Evolutionary conservation across 2,329 filamentous ascomycete genomes (phyloP), one percentile per base, ranked within the genome.

Genomic region (Penicillium sp.): DNA sequence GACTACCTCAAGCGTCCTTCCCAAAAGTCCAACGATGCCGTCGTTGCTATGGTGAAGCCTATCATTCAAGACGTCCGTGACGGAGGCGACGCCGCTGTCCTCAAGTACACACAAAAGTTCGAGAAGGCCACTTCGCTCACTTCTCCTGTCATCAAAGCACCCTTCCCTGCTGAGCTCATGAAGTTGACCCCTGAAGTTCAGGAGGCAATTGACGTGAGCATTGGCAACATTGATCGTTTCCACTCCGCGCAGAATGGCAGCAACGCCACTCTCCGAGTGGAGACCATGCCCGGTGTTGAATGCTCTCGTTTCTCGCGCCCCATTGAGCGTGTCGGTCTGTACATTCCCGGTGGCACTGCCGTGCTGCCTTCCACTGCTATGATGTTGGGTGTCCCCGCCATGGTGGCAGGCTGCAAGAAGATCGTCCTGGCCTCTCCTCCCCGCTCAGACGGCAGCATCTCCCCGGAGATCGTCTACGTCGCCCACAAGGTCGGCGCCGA

Each of bases 401-500:
- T 95, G 89, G 94, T 97, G 7, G 94, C 94, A 22, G 94, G 94
- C 22, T 99, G 94, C 81, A 86, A 92, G 77, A 95, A 89, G 75
- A 96, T 99, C 56, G 89, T 99, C 14, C 79, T 99, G 34, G 94
- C 94, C 18, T 95, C 92, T 0, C 94, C 94, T 29, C 94, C 94
- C 16, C 87, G 94, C 41, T 76, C 89, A 0, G 93, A 97, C 67
- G 94, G 94, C 46, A 91, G 88, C 63, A 84, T 97, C 59, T 97
- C 93, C 1, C 94, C 94, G 0, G 94, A 99, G 72, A 96, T 99
- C 57, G 93, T 99, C 50, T 99, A 99, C 71, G 89, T 91, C 32
- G 94, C 94, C 3, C 92, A 97, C 83, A 97, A 97, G 77, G 88
- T 97, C 50, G 93, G 93, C 46, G 94, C 94, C 2, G 90, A 97